Evolutionary conservation across 192 early-diverging fungal genomes (phyloP), one percentile per base, ranked within the genome.

Genomic region (Funneliformis mosseae): DNA sequence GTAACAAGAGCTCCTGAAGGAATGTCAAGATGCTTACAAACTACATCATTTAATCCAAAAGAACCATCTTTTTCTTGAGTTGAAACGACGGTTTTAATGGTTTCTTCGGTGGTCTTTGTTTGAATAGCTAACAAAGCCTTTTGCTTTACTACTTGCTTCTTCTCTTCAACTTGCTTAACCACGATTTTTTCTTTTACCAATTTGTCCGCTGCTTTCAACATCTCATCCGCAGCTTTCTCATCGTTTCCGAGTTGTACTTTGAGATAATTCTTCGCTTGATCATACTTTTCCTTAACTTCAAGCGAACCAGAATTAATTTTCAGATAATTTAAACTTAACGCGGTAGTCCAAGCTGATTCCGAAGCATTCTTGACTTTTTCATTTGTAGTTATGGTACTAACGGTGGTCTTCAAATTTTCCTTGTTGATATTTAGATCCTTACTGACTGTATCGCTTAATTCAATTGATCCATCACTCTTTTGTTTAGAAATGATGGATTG

Each of bases 61-160:
- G 41, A 38, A 9, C 74, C 74, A 38, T 76, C 55, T 4, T 9
- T 3, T 61, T 76, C 33, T 60, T 76, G 74, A 41, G 69, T 18
- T 21, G 69, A 71, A 21, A 71, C 39, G 3, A 71, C 21, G 42
- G 69, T 18, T 5, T 71, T 71, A 5, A 41, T 71, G 8, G 39
- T 41, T 71, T 71, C 39, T n/a, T 39, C 27, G 39, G 69, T 39
- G 8, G 39, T 71, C 8, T 21, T 71, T 18, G 69, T 42, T 41
- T 71, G 69, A 14, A 50, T 28, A 2, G 25, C 46, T 16, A 25
- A n/a, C 18, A 55, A 3, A 55, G 48, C 48, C 4, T 55, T 55
- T 55, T 55, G 12, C 12, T 55, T 55, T 55, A 18, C 48, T 5
- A 0, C 12, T 55, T 55, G n/a, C n/a, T n/a, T n/a, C n/a, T n/a